Evolutionary conservation across 257 asterid genomes (phyloP).

Genomic region (Paulownia fortunei): DNA sequence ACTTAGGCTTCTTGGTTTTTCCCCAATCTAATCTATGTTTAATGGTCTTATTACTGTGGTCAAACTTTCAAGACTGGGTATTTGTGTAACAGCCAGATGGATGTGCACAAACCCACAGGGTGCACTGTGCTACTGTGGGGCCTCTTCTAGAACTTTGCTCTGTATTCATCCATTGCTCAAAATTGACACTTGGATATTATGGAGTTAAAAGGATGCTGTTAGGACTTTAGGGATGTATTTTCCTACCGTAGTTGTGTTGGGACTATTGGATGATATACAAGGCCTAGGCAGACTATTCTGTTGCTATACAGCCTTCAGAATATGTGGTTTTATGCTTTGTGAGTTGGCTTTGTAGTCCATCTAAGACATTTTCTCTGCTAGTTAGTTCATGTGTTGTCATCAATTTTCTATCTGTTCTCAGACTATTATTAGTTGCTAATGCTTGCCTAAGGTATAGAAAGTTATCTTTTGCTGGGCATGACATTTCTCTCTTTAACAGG

Average conservation of each 20-base stretch:
- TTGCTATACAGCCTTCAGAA: not conserved
- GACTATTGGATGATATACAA: not conserved
- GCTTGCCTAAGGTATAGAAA: not conserved
- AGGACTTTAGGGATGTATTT: not conserved
- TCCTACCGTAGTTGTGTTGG: not conserved
- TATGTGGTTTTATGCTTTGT: not conserved
- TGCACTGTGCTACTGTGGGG: not conserved
- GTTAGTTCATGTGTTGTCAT: not conserved
- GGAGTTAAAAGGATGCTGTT: not conserved
- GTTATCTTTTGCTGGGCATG: constrained; percentile 20
- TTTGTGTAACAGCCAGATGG: not conserved
- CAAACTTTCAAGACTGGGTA: not conserved
- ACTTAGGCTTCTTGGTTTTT: not conserved
- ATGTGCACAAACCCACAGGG: too few relatives aligned
- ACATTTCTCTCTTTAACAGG: constrained; percentile 52
- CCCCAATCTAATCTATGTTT: not conserved
- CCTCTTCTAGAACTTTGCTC: not conserved
- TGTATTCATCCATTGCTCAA: not conserved
- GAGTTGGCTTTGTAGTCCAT: constrained; percentile 9
- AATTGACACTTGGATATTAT: not conserved
- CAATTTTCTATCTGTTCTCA: not conserved
- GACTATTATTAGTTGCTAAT: not conserved
- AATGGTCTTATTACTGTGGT: not conserved
- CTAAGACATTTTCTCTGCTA: not conserved
- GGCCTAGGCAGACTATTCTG: not conserved